phyloP scores from a whole-genome alignment of 1,139 yeast genomes.

The Taphrina pruni region DNA sequence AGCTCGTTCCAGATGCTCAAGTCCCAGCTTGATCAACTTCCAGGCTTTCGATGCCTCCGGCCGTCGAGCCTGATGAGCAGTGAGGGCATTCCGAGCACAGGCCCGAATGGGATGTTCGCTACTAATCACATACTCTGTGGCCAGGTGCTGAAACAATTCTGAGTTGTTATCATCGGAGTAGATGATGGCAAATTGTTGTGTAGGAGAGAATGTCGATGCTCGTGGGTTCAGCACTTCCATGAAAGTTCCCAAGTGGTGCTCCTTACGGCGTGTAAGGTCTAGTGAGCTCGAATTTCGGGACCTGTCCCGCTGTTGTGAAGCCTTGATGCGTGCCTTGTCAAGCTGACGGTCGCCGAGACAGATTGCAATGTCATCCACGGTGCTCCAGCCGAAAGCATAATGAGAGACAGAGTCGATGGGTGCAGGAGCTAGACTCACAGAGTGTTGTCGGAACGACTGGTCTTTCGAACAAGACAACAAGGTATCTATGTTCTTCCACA shows the following conservation, averaged over 20 bases:
- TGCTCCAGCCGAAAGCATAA: slow-evolving; percentile 66
- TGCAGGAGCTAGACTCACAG: slow-evolving; percentile 59
- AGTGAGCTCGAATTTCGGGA: neutral
- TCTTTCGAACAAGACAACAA: slow-evolving; percentile 63
- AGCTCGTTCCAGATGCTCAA: slow-evolving; percentile 22
- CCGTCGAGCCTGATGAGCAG: slow-evolving; percentile 62
- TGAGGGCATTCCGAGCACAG: slow-evolving; percentile 65
- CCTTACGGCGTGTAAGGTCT: neutral
- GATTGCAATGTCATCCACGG: slow-evolving; percentile 55
- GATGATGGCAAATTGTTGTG: slow-evolving; percentile 32
- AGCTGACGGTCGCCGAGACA: slow-evolving; percentile 24
- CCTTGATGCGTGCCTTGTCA: slow-evolving; percentile 24
- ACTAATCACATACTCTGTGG: slow-evolving; percentile 36
- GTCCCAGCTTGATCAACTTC: slow-evolving; percentile 57
- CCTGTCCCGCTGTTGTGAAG: neutral
- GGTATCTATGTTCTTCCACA: slow-evolving; percentile 59
- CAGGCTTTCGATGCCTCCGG: slow-evolving; percentile 71
- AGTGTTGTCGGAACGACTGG: slow-evolving; percentile 62
- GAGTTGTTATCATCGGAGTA: slow-evolving; percentile 12
- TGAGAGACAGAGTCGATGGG: slow-evolving; percentile 63
- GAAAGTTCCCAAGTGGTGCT: neutral
- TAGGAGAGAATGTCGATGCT: slow-evolving; percentile 10
- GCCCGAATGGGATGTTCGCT: slow-evolving; percentile 58
- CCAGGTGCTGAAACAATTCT: slow-evolving; percentile 35
- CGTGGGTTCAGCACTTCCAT: slow-evolving; percentile 54